phyloP scores from a whole-genome alignment of 1,284 basidiomycete species.

The Malassezia equina region DNA sequence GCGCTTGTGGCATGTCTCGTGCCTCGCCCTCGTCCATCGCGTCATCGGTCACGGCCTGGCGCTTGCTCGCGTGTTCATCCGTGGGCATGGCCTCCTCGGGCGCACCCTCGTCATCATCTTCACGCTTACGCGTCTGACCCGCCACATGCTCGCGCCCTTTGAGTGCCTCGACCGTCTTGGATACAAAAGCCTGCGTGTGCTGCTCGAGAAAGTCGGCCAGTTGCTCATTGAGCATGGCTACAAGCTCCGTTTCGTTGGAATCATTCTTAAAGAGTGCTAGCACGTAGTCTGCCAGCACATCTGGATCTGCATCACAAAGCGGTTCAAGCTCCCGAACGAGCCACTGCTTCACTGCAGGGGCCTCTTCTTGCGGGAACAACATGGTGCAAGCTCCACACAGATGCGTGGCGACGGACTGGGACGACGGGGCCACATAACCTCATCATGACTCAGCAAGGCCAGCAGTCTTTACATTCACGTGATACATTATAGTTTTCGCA shows the following conservation, averaged over 20 bases:
- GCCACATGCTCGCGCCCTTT: conserved; percentile 25
- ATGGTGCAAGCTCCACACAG: background rate
- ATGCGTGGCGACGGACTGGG: conserved; percentile 1
- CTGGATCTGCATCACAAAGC: conserved; percentile 81
- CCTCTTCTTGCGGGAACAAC: conserved; percentile 19
- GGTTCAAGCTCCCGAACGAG: conserved; percentile 13
- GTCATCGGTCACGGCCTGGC: conserved; percentile 3
- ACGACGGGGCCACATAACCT: background rate
- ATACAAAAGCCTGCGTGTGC: conserved; percentile 70
- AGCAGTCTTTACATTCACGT: background rate
- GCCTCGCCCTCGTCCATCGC: background rate
- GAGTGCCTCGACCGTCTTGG: conserved; percentile 66
- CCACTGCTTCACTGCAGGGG: conserved; percentile 13
- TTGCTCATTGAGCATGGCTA: conserved; percentile 65
- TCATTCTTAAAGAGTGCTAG: conserved; percentile 87
- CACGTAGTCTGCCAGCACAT: conserved; percentile 85
- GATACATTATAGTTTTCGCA: conserved; percentile 11
- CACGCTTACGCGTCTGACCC: conserved; percentile 10
- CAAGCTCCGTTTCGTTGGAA: conserved; percentile 68
- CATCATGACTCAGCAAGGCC: background rate
- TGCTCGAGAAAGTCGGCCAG: conserved; percentile 85
- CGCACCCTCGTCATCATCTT: background rate
- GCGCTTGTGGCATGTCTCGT: conserved; percentile 4
- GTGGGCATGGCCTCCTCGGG: background rate
- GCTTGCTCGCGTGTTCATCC: conserved; percentile 1